These are phyloP conservation scores for Solanum dulcamara DNA, from an alignment of 257 asterid species.

Conservation along the genomic window DNA sequence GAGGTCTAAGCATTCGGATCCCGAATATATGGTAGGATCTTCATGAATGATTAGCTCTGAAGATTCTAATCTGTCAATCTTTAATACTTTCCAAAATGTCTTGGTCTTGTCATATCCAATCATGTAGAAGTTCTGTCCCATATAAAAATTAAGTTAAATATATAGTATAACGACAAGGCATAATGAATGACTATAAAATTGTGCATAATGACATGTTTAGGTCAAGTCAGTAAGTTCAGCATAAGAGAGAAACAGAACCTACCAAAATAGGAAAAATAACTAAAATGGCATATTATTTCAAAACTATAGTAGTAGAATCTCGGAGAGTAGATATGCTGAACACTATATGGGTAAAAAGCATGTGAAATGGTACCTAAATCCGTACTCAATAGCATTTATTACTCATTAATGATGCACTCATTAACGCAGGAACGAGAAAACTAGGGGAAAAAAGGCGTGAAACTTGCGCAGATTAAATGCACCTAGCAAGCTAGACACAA, in stretches of 20 bases:
- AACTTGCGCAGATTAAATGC: background rate
- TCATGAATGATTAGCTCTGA: slow-evolving; percentile 55
- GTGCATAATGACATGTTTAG: background rate
- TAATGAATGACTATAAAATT: background rate
- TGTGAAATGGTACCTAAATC: background rate
- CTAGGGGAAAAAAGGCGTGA: background rate
- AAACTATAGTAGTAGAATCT: background rate
- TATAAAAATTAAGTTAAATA: background rate
- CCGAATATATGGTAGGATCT: slow-evolving; percentile 64
- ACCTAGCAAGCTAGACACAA: background rate
- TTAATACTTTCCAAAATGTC: slow-evolving; percentile 71
- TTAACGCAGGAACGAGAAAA: background rate
- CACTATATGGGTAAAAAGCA: background rate
- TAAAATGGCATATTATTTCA: background rate
- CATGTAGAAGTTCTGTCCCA: slow-evolving; percentile 65
- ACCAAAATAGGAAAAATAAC: background rate
- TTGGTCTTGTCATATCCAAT: slow-evolving; percentile 65
- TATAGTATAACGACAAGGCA: background rate
- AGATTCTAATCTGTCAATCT: slow-evolving; percentile 65
- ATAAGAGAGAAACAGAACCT: background rate
- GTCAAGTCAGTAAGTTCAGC: background rate
- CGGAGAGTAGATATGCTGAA: background rate
- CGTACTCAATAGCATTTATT: background rate
- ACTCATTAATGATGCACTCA: background rate
- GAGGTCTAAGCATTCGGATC: slow-evolving; percentile 60